phyloP scores from a whole-genome alignment of 2,329 filamentous ascomycete species.

The Tolypocladium cylindrosporum region DNA sequence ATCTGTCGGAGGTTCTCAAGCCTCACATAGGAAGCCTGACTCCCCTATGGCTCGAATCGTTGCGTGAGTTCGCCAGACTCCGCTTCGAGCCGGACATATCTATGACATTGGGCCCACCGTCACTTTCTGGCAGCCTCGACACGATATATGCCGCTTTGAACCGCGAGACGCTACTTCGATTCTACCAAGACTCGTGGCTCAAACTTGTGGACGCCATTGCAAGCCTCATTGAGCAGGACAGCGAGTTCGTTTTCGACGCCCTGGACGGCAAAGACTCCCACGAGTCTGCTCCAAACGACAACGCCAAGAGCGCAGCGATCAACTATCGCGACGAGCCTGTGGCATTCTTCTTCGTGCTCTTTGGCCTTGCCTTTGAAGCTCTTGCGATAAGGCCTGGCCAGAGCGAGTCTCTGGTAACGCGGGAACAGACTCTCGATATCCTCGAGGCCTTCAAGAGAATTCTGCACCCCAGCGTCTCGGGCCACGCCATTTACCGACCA shows the following conservation, averaged over 20 bases:
- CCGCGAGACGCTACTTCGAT: slow-evolving; percentile 82
- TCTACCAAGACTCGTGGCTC: slow-evolving; percentile 96
- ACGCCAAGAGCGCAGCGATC: slow-evolving; percentile 64
- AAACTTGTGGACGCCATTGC: slow-evolving; percentile 96
- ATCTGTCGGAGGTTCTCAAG: slow-evolving; percentile 77
- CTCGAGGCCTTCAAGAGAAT: slow-evolving; percentile 91
- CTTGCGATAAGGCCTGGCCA: slow-evolving; percentile 65
- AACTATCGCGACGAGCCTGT: slow-evolving; percentile 97
- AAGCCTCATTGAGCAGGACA: slow-evolving; percentile 93
- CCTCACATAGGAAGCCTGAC: slow-evolving; percentile 86
- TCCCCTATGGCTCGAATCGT: slow-evolving; percentile 84
- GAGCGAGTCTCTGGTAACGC: slow-evolving; percentile 47
- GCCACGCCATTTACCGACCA: slow-evolving; percentile 92
- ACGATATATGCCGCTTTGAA: slow-evolving; percentile 93
- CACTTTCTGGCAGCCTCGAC: slow-evolving; percentile 76
- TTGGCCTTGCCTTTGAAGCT: slow-evolving; percentile 92
- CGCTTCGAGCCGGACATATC: slow-evolving; percentile 97
- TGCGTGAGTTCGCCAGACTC: slow-evolving; percentile 86
- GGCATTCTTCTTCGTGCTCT: slow-evolving; percentile 97
- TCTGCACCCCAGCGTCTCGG: slow-evolving; percentile 83
- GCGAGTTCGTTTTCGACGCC: slow-evolving; percentile 94
- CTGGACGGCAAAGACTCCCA: slow-evolving; percentile 70
- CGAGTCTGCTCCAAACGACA: slow-evolving; percentile 35
- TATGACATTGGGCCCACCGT: slow-evolving; percentile 72
- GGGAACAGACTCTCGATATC: slow-evolving; percentile 78